Evolutionary conservation across 805 yeast species (phyloP).

Genomic region (Monosporozyma solicola): DNA sequence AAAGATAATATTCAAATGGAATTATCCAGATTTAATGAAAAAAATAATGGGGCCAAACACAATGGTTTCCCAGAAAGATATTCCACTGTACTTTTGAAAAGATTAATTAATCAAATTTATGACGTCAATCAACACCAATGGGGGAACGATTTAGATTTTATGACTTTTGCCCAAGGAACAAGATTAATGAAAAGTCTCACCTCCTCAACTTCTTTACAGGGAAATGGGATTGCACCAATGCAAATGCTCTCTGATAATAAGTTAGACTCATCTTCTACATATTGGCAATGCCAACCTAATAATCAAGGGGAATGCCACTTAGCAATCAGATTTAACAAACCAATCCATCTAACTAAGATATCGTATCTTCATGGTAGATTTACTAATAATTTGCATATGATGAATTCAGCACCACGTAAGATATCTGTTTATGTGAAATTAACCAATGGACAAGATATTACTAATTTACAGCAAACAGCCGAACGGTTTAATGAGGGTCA

Average conservation of each 20-base stretch:
- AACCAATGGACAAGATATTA: slow-evolving; percentile 6
- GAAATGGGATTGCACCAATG: slow-evolving; percentile 21
- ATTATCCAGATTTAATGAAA: neutral
- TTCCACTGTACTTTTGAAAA: slow-evolving; percentile 21
- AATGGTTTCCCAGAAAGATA: slow-evolving; percentile 10
- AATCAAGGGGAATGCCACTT: slow-evolving; percentile 23
- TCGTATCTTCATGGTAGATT: slow-evolving; percentile 32
- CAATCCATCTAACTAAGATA: slow-evolving; percentile 31
- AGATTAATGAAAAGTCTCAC: slow-evolving; percentile 31
- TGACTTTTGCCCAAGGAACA: slow-evolving; percentile 31
- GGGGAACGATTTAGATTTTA: slow-evolving; percentile 31
- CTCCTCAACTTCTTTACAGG: slow-evolving; percentile 25
- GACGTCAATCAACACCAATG: slow-evolving; percentile 27
- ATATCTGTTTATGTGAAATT: slow-evolving; percentile 28
- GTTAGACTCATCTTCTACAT: slow-evolving; percentile 18
- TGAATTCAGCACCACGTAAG: slow-evolving; percentile 34
- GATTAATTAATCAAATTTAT: slow-evolving; percentile 24
- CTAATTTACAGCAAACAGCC: slow-evolving; percentile 11
- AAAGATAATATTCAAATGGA: slow-evolving; percentile 6
- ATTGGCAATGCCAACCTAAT: slow-evolving; percentile 25
- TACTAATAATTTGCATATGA: slow-evolving; percentile 29
- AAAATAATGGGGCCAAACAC: neutral
- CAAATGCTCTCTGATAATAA: slow-evolving; percentile 20
- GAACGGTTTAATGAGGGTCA: slow-evolving; percentile 12
- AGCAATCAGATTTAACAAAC: slow-evolving; percentile 33